These are phyloP conservation scores for Nemania abortiva DNA, from an alignment of 2,329 filamentous ascomycete species.

Conservation along the genomic window DNA sequence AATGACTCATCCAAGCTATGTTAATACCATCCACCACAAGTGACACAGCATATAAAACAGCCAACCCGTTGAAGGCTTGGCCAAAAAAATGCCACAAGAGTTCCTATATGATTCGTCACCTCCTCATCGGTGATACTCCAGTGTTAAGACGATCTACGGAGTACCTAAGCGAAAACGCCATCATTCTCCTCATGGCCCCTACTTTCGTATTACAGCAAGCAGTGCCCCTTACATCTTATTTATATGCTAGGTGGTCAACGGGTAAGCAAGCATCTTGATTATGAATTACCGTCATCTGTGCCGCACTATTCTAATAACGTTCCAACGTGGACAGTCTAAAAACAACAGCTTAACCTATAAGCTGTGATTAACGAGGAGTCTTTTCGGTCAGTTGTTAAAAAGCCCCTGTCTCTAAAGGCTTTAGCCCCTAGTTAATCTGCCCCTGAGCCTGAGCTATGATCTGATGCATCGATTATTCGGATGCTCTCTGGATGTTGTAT, in stretches of 20 bases:
- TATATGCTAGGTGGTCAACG: neutral
- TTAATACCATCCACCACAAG: neutral
- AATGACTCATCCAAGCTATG: neutral
- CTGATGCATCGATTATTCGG: neutral
- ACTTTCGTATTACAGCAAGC: neutral
- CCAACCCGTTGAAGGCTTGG: neutral
- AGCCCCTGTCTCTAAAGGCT: too few relatives aligned
- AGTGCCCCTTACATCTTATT: neutral
- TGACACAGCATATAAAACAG: neutral
- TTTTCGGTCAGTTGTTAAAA: too few relatives aligned
- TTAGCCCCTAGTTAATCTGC: too few relatives aligned
- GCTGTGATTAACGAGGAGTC: too few relatives aligned
- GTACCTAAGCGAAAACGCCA: neutral
- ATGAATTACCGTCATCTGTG: constrained; percentile 4
- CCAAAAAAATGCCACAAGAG: neutral
- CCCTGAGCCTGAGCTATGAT: neutral
- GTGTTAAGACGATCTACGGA: neutral
- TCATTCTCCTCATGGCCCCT: neutral
- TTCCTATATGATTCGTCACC: neutral
- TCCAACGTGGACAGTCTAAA: neutral
- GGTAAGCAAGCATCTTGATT: neutral
- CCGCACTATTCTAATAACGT: neutral
- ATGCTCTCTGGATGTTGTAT: neutral
- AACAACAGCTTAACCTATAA: too few relatives aligned
- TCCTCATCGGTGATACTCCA: constrained; percentile 1